Evolutionary conservation across 768 basidiomycete species (phyloP).

Genomic region (Xerocomellus chrysenteron): DNA sequence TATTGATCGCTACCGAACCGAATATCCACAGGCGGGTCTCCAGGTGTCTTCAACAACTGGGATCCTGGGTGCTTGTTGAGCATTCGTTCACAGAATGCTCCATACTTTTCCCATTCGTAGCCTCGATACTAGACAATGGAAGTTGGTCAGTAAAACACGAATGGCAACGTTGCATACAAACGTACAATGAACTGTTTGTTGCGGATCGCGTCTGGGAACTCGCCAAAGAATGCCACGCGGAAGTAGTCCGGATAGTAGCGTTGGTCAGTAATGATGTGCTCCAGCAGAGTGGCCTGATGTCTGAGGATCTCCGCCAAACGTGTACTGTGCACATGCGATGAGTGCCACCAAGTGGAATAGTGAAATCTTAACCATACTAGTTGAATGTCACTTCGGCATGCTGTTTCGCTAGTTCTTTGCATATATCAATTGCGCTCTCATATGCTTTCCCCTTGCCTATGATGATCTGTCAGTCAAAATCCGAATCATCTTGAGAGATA

Average conservation of each 20-base stretch:
- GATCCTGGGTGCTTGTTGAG: conserved; percentile 87
- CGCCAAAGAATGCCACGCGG: conserved; percentile 90
- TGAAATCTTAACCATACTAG: conserved; percentile 53
- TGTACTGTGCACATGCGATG: conserved; percentile 43
- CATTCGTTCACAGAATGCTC: conserved; percentile 87
- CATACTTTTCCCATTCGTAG: conserved; percentile 92
- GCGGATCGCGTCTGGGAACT: conserved; percentile 80
- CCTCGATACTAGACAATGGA: conserved; percentile 72
- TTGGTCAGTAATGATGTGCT: conserved; percentile 80
- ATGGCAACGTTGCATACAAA: background rate
- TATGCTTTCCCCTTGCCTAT: conserved; percentile 96
- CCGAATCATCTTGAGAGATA: background rate
- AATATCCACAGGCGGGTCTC: conserved; percentile 79
- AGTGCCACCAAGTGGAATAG: background rate
- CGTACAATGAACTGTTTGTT: conserved; percentile 89
- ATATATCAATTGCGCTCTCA: conserved; percentile 91
- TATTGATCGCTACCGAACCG: conserved; percentile 77
- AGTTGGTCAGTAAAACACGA: background rate
- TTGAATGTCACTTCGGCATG: conserved; percentile 90
- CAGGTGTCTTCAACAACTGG: conserved; percentile 67
- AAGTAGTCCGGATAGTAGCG: conserved; percentile 93
- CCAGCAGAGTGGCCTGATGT: conserved; percentile 84
- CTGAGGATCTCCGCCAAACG: conserved; percentile 83
- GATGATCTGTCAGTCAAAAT: conserved; percentile 2
- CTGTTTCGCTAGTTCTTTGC: conserved; percentile 86